Base-by-base conservation (phyloP, 805 yeast species). In the Debaryomyces maramus region DNA sequence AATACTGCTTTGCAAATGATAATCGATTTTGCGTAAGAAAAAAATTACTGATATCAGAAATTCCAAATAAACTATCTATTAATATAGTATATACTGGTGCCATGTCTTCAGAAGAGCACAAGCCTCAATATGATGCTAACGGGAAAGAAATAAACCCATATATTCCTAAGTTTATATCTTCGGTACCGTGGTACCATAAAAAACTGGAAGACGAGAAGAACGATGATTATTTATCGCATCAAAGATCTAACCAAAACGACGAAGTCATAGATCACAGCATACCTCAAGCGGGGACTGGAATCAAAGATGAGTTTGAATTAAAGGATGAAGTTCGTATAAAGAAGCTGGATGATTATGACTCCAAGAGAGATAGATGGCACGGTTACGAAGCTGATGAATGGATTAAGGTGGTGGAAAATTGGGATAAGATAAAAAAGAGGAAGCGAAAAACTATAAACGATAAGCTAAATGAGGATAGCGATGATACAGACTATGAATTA, bases 331-430 rank as follows among this genome's bases (percentile, higher is more conserved):
- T 55, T 3, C 53, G 60, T 9, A 55, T 58, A 5, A 56, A 60
- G 34, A 60, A 48, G 33, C 59, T 52, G 35, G 63, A 54, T 2
- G 64, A 60, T 19, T 87, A 81, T 73, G 95, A 85, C 51, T 75
- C 81, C 8, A 83, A 82, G 46, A 64, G 89, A 43, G 95, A 87
- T 60, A 69, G 88, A 43, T 87, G 93, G 95, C 84, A 77, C 53
- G 95, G 95, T 0, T 85, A 79, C 55, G 81, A 83, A 33, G 71
- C 78, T 1, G 65, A 69, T 8, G 88, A 84, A 38, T 86, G 85
- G 66, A 75, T 72, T 34, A 63, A 70, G 9, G 73, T 76, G 21
- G 50, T 80, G 5, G 56, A 61, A 37, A 64, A 65, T 33, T 77
- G 84, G 77, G 66, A 70, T 39, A 52, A 46, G 29, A 58, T 67